phyloP scores from a whole-genome alignment of 78 protist species.

The Guillardia theta region DNA sequence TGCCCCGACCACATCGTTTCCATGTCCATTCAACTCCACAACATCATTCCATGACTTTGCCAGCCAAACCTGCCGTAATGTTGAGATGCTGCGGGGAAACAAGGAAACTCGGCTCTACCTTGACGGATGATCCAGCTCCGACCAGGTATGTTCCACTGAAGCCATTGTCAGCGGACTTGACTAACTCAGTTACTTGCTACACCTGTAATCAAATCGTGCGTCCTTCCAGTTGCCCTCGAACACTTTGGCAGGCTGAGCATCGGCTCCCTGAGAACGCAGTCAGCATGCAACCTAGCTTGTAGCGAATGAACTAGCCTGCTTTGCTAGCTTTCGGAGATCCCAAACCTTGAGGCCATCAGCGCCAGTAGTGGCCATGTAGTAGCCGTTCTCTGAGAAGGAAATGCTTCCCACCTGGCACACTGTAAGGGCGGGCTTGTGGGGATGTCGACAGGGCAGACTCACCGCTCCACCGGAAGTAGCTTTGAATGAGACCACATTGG shows the following conservation, averaged over 20 bases:
- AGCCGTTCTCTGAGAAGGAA: constrained; percentile 18
- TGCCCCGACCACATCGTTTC: too few species aligned
- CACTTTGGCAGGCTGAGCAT: constrained; percentile 44
- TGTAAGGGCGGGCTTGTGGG: too few species aligned
- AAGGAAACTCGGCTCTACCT: too few species aligned
- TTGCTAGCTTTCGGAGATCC: constrained; percentile 78
- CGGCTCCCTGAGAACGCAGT: neutral
- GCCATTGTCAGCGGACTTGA: too few species aligned
- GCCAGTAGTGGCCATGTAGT: neutral
- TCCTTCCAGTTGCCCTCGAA: neutral
- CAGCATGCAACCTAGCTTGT: too few species aligned
- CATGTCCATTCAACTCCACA: too few species aligned
- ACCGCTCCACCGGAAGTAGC: constrained; percentile 64
- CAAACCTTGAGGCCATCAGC: constrained; percentile 40
- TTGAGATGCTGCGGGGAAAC: too few species aligned
- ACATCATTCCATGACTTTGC: too few species aligned
- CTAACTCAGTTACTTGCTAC: too few species aligned
- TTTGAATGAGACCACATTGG: constrained; percentile 56
- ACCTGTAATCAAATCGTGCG: constrained; percentile 65
- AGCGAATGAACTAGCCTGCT: too few species aligned
- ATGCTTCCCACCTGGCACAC: constrained; percentile 16
- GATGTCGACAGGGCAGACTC: too few species aligned
- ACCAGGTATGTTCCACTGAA: neutral
- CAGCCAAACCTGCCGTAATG: too few species aligned
- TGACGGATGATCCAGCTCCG: neutral